A percentile compares a stretch with the other conserved stretches of the same genome.
Evolutionary conservation across 1,284 basidiomycete genomes (phyloP).

Genomic region (Vanrija sp.): DNA sequence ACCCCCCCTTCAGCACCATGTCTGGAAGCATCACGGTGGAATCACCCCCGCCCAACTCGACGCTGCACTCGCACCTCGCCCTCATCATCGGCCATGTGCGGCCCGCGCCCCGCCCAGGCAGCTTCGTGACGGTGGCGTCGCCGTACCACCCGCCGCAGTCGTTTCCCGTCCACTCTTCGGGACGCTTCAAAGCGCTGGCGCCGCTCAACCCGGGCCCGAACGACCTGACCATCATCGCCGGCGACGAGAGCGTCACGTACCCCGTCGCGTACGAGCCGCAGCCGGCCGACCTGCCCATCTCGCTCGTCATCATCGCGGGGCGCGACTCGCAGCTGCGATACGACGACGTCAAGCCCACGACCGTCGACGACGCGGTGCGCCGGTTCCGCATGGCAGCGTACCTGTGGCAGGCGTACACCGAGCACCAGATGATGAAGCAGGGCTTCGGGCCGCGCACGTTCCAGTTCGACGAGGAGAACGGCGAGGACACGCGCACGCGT

Average conservation of each 20-base stretch:
- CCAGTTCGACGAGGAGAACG: constrained; percentile 6
- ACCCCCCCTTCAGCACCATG: too few relatives aligned
- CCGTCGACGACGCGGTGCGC: constrained; percentile 1
- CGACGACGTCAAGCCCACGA: constrained; percentile 6
- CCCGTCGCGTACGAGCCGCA: constrained; percentile 2
- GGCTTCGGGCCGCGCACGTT: constrained; percentile 9
- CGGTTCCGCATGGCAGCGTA: constrained; percentile 11
- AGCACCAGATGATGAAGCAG: constrained; percentile 7
- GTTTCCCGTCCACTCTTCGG: constrained; percentile 5
- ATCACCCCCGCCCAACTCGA: not conserved
- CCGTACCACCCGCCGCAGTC: not conserved
- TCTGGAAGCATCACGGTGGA: too few relatives aligned
- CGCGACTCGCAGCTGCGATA: constrained; percentile 5
- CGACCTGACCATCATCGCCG: not conserved
- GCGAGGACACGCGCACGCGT: not conserved
- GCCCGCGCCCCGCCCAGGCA: not conserved
- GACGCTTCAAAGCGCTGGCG: constrained; percentile 8
- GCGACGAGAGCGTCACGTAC: not conserved
- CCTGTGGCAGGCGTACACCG: constrained; percentile 10
- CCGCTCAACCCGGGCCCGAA: constrained; percentile 5
- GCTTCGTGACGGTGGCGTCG: not conserved
- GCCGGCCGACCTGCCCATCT: not conserved
- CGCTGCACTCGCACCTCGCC: constrained; percentile 8
- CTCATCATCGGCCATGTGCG: constrained; percentile 7
- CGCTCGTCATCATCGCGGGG: constrained; percentile 5